Base-by-base conservation (phyloP, 2,329 filamentous ascomycete species). In the Davidsoniella neocaledoniae region DNA sequence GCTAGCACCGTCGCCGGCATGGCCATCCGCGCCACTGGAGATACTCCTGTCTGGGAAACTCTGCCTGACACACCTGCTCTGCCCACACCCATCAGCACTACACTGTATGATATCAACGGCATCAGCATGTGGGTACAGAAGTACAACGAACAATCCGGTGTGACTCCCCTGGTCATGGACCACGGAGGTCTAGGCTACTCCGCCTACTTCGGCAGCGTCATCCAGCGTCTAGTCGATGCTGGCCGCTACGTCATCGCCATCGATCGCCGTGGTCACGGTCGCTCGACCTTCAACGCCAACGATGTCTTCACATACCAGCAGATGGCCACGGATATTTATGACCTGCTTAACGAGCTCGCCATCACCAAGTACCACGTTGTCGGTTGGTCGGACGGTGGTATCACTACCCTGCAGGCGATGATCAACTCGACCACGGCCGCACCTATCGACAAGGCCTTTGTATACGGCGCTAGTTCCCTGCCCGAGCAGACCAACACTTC, bases 151-250 rank as follows among this genome's bases (percentile, higher is more conserved):
- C 43, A 57, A 6, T 58, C 59, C 2, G 59, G 59, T 36, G 57
- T 58, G 12, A 55, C 58, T 0, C 64, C 66, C 5, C 58, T 68
- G 2, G 61, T 68, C 50, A 56, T 68, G 50, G 57, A 65, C 41
- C 62, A 66, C 54, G 65, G 65, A 29, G 66, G 66, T 21, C 61
- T 68, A 25, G 64, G 64, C 21, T 66, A 66, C 57, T 67, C 63
- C 9, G 63, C 63, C 9, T 67, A 67, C 52, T 67, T 65, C 43
- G 64, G 60, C 48, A 54, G 59, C 43, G 64, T 67, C 43, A 65
- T 67, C 54, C 55, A 56, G 12, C 56, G 57, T 8, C 58, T 64
- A 5, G 52, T 66, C 25, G 52, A 55, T 19, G 57, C 61, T 5
- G 60, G 59, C 4, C 57, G 63, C 57, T 62, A 64, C 43, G 61